Base-by-base conservation (phyloP, 305 asterid species). In the Fraxinus paxiana region DNA sequence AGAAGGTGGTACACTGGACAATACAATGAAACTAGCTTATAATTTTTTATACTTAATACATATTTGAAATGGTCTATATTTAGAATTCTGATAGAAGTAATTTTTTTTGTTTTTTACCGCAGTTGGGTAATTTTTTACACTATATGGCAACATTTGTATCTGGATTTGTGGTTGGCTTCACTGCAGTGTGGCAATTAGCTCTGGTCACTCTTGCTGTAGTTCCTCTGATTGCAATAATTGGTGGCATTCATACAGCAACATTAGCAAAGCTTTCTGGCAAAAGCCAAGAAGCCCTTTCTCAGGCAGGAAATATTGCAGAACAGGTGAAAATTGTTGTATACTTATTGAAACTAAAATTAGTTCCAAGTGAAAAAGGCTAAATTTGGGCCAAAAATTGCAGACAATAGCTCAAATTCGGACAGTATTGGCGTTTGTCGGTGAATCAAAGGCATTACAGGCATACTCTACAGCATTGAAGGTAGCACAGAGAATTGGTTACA, bases 91-190 rank as follows among this genome's bases (percentile, higher is more conserved):
- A 30, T 65, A 12, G 8, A 65, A 13, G 35, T 67, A 26, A 67
- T 37, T 56, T 6, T 31, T 48, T 73, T 43, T 20, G 43, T 72
- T 41, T 54, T 6, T 79, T 81, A 6, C 43, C n/a, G 75, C 94
- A 96, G 98, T 79, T 96, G 94, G 99, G 99, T 5, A 96, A 96
- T 90, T 96, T 96, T 89, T 84, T 96, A 87, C 99, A 96, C 87
- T 96, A 96, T 87, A 91, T 96, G 95, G 99, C 99, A 43, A 96
- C 98, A 48, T 94, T 94, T 82, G 94, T 94, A 18, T 91, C 98
- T 76, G 99, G 98, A 67, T 94, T 96, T 78, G 97, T 92, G 81
- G 99, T 96, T 83, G 99, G 99, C 8, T 96, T 94, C 84, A 94
- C 97, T n/a, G 99, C 99, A 72, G 98, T 91, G 13, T 96, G 99